phyloP scores from a whole-genome alignment of 768 basidiomycete species.

The Rossbeevera mucosa region DNA sequence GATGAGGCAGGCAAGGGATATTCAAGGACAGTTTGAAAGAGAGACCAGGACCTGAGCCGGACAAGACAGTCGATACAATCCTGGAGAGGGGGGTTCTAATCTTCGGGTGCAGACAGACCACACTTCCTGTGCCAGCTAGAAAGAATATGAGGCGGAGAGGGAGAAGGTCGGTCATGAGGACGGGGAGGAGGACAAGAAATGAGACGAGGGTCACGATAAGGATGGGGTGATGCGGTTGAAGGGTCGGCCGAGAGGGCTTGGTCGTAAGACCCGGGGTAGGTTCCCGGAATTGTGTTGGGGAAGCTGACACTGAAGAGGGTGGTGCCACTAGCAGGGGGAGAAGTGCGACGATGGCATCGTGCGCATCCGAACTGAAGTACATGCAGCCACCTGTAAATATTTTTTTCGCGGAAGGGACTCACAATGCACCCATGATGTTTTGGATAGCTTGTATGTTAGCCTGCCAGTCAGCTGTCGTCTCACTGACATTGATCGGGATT shows the following conservation, averaged over 20 bases:
- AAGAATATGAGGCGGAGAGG: constrained; percentile 47
- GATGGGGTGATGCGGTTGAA: constrained; percentile 30
- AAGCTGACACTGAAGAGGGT: not conserved
- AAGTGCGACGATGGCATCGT: constrained; percentile 51
- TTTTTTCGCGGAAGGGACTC: constrained; percentile 24
- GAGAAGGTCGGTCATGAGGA: constrained; percentile 38
- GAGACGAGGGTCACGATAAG: constrained; percentile 36
- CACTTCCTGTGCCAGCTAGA: constrained; percentile 15
- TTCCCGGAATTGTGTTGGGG: not conserved
- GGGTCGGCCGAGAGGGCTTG: constrained; percentile 1
- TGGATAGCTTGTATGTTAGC: constrained; percentile 87
- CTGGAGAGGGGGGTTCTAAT: not conserved
- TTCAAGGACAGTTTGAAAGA: constrained; percentile 12
- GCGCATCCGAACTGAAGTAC: constrained; percentile 3
- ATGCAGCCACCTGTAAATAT: not conserved
- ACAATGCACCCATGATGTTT: constrained; percentile 86
- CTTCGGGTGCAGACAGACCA: constrained; percentile 13
- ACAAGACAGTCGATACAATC: constrained; percentile 1
- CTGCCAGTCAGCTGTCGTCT: constrained; percentile 76
- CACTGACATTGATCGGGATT: constrained; percentile 38
- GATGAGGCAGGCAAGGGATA: constrained; percentile 7
- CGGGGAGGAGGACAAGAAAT: constrained; percentile 40
- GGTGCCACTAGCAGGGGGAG: constrained; percentile 36
- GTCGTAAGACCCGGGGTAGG: not conserved
- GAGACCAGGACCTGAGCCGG: constrained; percentile 15